phyloP scores from a whole-genome alignment of 208 protist genomes.

The Trypanosoma caninum region DNA sequence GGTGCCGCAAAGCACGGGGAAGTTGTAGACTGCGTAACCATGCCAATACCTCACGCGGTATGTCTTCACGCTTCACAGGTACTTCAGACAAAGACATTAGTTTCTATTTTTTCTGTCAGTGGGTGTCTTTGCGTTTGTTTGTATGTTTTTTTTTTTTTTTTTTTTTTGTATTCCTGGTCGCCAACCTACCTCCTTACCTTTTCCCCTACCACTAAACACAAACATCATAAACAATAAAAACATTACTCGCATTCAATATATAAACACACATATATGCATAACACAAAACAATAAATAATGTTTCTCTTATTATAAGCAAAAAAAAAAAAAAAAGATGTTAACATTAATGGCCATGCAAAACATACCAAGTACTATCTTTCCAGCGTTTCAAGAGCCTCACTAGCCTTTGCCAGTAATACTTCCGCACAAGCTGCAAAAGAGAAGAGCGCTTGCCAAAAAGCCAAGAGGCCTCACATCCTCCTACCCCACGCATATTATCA shows the following conservation, averaged over 20 bases:
- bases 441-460: not conserved
- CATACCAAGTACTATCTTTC: slow-evolving; percentile 1
- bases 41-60: slow-evolving; percentile 85
- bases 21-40: slow-evolving; percentile 92
- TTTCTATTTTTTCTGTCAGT: not conserved
- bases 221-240: no score
- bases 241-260: no score
- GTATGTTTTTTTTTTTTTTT: not conserved
- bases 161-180: no score
- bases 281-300: not conserved
- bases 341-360: slow-evolving; percentile 16
- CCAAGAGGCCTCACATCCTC: slow-evolving; percentile 9
- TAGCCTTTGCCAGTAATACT: slow-evolving; percentile 6
- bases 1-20: slow-evolving; percentile 65
- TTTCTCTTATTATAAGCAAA: not conserved
- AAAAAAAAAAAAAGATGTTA: not conserved
- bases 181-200: no score
- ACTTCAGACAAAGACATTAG: not conserved
- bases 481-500: slow-evolving; percentile 18
- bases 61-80: slow-evolving; percentile 13
- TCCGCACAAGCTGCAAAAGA: slow-evolving; percentile 6
- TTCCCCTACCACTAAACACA: no score
- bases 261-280: not conserved
- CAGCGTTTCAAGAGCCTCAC: not conserved
- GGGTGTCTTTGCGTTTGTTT: not conserved